Percentiles rank a stretch among this genome's conserved stretches.
These are phyloP conservation scores for Dactylellina drechsleri DNA, from an alignment of 2,329 filamentous ascomycete genomes.

Conservation along the genomic window DNA sequence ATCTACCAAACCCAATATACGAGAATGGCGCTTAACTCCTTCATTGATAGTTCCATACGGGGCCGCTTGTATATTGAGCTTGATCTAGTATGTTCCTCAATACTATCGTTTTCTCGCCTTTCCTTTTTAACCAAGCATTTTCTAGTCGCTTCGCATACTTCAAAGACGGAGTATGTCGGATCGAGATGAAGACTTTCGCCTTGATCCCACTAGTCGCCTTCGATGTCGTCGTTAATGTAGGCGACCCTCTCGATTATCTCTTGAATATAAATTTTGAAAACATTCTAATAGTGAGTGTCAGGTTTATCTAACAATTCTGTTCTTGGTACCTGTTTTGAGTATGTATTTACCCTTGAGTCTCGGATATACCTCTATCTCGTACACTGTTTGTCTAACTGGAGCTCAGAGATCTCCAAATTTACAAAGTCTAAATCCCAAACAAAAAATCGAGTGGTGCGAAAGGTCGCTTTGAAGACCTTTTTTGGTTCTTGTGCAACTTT, in stretches of 20 bases:
- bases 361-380: not conserved
- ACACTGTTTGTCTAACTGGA: not conserved
- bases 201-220: conserved; percentile 72
- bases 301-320: conserved; percentile 70
- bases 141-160: conserved; percentile 69
- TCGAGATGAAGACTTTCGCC: conserved; percentile 69
- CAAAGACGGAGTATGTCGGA: conserved; percentile 68
- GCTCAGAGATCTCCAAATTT: not conserved
- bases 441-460: conserved; percentile 19
- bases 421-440: not conserved
- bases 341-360: conserved; percentile 55
- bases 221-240: conserved; percentile 69
- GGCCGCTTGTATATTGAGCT: conserved; percentile 67
- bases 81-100: conserved; percentile 66
- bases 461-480: conserved; percentile 32
- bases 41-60: conserved; percentile 51
- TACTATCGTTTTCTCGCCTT: not conserved
- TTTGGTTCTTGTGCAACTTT: conserved; percentile 38
- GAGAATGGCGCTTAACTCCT: conserved; percentile 33
- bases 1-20: not conserved
- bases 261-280: not conserved
- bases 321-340: conserved; percentile 70
- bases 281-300: conserved; percentile 52
- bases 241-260: conserved; percentile 22
- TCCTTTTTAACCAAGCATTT: not conserved